These are phyloP conservation scores for Beauveria australis DNA, from an alignment of 2,329 filamentous ascomycete species.

Conservation along the genomic window DNA sequence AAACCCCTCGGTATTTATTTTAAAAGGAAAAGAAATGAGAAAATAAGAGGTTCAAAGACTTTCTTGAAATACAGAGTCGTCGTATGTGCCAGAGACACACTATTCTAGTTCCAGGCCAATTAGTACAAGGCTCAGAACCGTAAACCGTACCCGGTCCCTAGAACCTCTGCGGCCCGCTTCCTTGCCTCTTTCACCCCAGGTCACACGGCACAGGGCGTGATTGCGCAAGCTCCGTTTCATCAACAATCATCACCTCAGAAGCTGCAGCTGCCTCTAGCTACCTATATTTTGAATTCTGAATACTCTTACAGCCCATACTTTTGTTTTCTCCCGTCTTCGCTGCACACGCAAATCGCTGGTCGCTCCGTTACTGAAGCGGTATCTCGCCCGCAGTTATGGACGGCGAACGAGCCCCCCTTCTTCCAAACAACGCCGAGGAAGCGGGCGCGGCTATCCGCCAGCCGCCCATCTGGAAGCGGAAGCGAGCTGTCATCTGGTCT, in stretches of 20 bases:
- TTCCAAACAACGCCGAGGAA: conserved; percentile 2
- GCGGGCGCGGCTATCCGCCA: background rate
- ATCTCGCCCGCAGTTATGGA: background rate
- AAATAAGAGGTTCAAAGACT: too few species aligned
- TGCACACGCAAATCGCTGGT: background rate
- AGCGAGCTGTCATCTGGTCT: background rate
- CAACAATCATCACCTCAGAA: background rate
- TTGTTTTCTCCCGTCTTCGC: background rate
- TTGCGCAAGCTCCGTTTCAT: background rate
- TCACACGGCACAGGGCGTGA: background rate
- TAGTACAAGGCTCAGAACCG: background rate
- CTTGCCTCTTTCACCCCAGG: background rate
- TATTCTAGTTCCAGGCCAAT: background rate
- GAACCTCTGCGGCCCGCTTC: background rate
- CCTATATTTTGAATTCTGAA: background rate
- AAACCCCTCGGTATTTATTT: background rate
- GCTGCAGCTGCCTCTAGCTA: too few species aligned
- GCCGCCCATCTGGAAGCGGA: conserved; percentile 8
- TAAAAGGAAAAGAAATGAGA: too few species aligned
- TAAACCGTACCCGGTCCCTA: background rate
- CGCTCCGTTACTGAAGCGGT: background rate
- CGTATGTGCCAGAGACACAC: background rate
- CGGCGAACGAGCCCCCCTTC: background rate
- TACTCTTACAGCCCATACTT: background rate
- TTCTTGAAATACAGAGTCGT: background rate